Evolutionary conservation across 2,329 filamentous ascomycete genomes (phyloP), one percentile per base, ranked within the genome.

Genomic region (Paramyrothecium roridum): DNA sequence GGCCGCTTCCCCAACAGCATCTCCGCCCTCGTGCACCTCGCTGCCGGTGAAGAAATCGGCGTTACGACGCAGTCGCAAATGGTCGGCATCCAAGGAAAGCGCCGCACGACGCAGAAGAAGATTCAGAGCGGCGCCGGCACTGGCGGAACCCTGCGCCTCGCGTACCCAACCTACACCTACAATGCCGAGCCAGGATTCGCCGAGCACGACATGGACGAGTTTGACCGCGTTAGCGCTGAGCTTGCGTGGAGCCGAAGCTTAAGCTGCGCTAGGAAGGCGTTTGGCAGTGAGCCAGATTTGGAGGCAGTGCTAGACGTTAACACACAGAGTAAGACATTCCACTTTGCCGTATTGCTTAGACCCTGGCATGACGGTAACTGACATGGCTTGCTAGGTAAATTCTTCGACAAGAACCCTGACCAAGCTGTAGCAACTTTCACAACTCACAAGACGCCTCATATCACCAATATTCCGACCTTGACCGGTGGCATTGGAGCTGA

Each of bases 241-340:
- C 65, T 91, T 20, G 87, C 89, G 0, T 91, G 86, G 80, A 83
- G 80, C n/a, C 78, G 89, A 8, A 86, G 83, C 37, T 65, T 93
- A 55, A 76, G 76, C 1, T 71, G 77, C 1, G 75, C 90, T 37
- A 77, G 85, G 45, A 80, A 78, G 57, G 87, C 83, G 0, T 89
- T 91, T 64, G 81, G 84, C 0, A 82, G 81, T 0, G 78, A 80
- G 50, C 83, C 84, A 22, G 83, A 89, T 53, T 72, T 88, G 3
- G 87, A 90, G 63, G 75, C 77, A 2, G 80, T 87, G 11, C 81
- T 88, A 75, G 86, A 89, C 19, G 79, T 86, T 63, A 87, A 90
- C 60, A 77, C 85, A 1, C 79, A 82, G 57, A 83, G 82, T 71
- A 76, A 83, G 68, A 50, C 3, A 8, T 17, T 2, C 12, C 8